phyloP scores from a whole-genome alignment of 225 moss, liverwort and hornwort species.

The Polytrichum commune region DNA sequence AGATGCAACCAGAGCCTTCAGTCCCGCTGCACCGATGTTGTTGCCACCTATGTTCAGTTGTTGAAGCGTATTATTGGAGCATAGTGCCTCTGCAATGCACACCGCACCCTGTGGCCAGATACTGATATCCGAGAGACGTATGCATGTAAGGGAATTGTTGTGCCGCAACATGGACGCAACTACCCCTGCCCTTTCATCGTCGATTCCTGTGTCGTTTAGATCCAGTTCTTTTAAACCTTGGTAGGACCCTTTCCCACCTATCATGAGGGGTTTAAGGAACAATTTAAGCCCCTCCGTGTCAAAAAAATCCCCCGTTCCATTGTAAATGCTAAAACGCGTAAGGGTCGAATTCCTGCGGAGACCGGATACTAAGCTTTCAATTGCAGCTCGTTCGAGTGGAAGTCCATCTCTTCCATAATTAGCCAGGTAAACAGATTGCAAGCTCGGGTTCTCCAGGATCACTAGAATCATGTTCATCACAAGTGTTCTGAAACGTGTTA shows the following conservation, averaged over 20 bases:
- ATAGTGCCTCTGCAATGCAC: background rate
- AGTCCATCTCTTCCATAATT: accelerated
- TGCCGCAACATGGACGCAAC: background rate
- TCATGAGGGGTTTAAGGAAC: background rate
- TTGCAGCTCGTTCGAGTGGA: too few species aligned
- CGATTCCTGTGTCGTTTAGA: accelerated
- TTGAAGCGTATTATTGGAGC: background rate
- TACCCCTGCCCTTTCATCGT: background rate
- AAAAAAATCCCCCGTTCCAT: too few species aligned
- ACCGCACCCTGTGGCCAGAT: background rate
- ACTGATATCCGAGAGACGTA: accelerated
- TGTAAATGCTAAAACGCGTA: too few species aligned
- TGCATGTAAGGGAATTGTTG: background rate
- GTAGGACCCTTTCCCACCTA: background rate
- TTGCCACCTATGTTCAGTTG: accelerated
- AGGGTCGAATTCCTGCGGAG: too few species aligned
- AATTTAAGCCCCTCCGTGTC: background rate
- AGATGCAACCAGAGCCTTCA: background rate
- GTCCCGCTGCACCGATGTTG: background rate
- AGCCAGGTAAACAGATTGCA: too few species aligned
- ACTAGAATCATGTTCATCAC: too few species aligned
- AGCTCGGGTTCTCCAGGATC: too few species aligned
- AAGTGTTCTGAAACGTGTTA: too few species aligned
- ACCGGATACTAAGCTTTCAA: too few species aligned
- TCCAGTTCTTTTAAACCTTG: background rate